These are phyloP conservation scores for Lathyrus aphaca DNA, from an alignment of 306 rosid genomes.

Conservation along the genomic window DNA sequence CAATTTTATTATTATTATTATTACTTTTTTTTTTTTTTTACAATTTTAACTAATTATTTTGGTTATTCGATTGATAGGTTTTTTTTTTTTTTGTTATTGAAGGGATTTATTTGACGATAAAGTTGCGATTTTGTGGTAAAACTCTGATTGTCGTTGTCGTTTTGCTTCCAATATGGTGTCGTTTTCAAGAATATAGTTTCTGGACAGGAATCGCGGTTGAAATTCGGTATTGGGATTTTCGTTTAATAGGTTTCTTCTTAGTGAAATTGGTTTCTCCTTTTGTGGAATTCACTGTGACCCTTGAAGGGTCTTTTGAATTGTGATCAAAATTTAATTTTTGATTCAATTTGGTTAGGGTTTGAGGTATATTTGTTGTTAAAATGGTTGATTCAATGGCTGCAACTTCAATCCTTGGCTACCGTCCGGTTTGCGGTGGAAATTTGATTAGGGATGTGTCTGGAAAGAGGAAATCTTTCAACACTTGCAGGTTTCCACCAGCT, in stretches of 20 bases:
- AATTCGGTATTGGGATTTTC: constrained; percentile 28
- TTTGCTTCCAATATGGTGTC: constrained; percentile 37
- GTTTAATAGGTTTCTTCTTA: constrained; percentile 26
- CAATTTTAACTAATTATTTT: not conserved
- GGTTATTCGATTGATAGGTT: constrained; percentile 34
- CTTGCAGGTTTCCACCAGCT: constrained; percentile 42
- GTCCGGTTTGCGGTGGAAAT: constrained; percentile 62
- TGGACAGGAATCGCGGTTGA: constrained; percentile 28
- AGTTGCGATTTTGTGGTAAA: constrained; percentile 39
- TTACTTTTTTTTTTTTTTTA: not conserved
- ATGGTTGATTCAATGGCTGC: constrained; percentile 93
- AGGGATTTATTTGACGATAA: constrained; percentile 40
- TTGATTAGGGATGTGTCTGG: constrained; percentile 48
- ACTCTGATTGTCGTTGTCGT: constrained; percentile 21
- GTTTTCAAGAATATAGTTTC: constrained; percentile 26
- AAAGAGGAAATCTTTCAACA: constrained; percentile 54
- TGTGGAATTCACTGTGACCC: constrained; percentile 31
- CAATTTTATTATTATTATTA: not conserved
- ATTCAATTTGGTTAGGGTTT: constrained; percentile 35
- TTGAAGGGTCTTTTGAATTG: constrained; percentile 32
- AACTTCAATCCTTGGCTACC: constrained; percentile 70
- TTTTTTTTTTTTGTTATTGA: constrained; percentile 37
- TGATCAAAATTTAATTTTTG: constrained; percentile 12
- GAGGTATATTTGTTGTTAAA: not conserved
- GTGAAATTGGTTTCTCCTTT: constrained; percentile 17